A percentile compares a stretch with the other conserved stretches of the same genome.
Conservation (phyloP, 2,329 filamentous ascomycete genomes). For the Epichloe aotearoae region DNA sequence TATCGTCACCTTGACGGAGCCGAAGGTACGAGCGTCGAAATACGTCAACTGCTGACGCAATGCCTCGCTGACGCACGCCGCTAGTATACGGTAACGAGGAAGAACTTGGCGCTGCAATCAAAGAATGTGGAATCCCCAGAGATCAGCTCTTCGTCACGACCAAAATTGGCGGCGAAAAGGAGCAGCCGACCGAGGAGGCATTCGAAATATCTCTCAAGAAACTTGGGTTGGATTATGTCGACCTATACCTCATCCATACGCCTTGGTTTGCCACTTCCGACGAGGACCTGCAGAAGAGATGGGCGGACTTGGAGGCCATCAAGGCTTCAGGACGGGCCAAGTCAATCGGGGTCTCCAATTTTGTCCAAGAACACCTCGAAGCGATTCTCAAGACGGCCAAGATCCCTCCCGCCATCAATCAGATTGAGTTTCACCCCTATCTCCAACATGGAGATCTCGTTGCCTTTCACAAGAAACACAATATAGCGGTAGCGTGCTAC, state of each 20-base stretch:
- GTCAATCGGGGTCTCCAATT: conserved; percentile 72
- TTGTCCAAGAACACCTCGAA: conserved; percentile 42
- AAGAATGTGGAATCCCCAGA: conserved; percentile 49
- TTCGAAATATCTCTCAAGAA: conserved; percentile 48
- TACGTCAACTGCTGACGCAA: not conserved
- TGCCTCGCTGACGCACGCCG: not conserved
- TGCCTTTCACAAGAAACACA: conserved; percentile 40
- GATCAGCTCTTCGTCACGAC: conserved; percentile 57
- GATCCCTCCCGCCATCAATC: conserved; percentile 56
- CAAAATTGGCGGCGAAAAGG: conserved; percentile 33
- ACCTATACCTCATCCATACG: conserved; percentile 53
- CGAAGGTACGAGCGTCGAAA: conserved; percentile 37
- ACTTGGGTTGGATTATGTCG: conserved; percentile 57
- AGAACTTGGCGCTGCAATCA: conserved; percentile 61
- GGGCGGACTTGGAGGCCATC: conserved; percentile 52
- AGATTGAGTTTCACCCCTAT: conserved; percentile 73
- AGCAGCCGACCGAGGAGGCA: conserved; percentile 31
- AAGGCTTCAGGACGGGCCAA: conserved; percentile 50
- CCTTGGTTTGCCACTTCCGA: conserved; percentile 39
- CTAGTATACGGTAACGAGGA: conserved; percentile 53
- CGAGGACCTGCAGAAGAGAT: conserved; percentile 42
- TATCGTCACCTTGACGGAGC: conserved; percentile 65
- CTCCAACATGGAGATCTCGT: conserved; percentile 50
- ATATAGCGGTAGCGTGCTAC: conserved; percentile 44
- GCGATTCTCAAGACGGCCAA: conserved; percentile 43